phyloP scores from a whole-genome alignment of 2,329 filamentous ascomycete species.

The Calycina herbarum region DNA sequence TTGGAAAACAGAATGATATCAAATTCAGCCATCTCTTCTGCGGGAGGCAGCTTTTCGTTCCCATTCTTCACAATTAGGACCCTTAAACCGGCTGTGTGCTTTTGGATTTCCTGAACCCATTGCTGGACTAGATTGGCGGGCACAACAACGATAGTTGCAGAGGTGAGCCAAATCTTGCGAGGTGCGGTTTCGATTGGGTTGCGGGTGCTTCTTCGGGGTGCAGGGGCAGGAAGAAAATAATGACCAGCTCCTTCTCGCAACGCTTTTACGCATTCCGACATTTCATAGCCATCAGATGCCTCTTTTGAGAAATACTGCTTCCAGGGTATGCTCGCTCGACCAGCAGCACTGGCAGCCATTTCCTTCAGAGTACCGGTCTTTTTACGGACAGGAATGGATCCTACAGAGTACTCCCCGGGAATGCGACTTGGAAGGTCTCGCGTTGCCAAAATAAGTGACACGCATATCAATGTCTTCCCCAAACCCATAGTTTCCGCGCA shows the following conservation, averaged over 20 bases:
- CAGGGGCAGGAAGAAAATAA: constrained; percentile 56
- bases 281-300: constrained; percentile 43
- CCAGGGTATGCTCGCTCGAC: constrained; percentile 70
- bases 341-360: constrained; percentile 73
- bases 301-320: constrained; percentile 58
- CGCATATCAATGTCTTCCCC: constrained; percentile 86
- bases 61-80: constrained; percentile 61
- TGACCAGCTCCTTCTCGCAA: constrained; percentile 58
- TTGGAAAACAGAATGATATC: constrained; percentile 81
- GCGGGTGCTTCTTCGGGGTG: constrained; percentile 42
- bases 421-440: constrained; percentile 65
- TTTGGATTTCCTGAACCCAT: constrained; percentile 78
- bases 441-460: constrained; percentile 76
- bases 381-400: constrained; percentile 41
- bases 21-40: constrained; percentile 59
- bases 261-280: constrained; percentile 53
- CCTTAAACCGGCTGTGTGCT: constrained; percentile 68
- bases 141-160: constrained; percentile 74
- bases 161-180: constrained; percentile 61
- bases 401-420: constrained; percentile 58
- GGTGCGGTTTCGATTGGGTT: constrained; percentile 42
- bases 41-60: constrained; percentile 54
- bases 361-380: constrained; percentile 65
- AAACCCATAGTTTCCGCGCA: constrained; percentile 78
- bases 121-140: constrained; percentile 82